phyloP scores from a whole-genome alignment of 1,284 basidiomycete genomes.

The Melampsora americana region DNA sequence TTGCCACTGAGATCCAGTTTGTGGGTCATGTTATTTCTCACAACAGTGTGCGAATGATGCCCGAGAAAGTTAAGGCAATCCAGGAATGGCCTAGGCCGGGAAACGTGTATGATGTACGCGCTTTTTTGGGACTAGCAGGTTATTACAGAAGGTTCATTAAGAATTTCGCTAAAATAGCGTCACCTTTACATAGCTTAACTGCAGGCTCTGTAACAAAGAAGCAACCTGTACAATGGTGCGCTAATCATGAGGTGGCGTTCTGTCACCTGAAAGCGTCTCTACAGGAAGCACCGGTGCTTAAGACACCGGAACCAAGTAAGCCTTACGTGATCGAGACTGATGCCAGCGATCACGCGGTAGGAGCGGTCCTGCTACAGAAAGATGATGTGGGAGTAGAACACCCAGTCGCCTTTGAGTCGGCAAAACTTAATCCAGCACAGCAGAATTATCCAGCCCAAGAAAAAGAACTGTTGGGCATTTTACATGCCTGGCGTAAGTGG shows the following conservation, averaged over 20 bases:
- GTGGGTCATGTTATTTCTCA: not conserved
- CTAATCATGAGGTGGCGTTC: not conserved
- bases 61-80: not conserved
- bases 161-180: too few relatives aligned
- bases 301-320: not conserved
- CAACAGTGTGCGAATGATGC: not conserved
- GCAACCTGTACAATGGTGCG: not conserved
- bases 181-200: too few relatives aligned
- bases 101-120: constrained; percentile 5
- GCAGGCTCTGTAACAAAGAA: constrained; percentile 7
- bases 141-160: too few relatives aligned
- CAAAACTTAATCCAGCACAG: constrained; percentile 41
- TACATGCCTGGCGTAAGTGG: constrained; percentile 45
- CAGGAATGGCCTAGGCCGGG: not conserved
- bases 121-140: constrained; percentile 26
- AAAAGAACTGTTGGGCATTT: constrained; percentile 45
- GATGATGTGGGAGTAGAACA: not conserved
- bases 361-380: constrained; percentile 41
- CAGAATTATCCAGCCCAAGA: constrained; percentile 45
- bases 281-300: not conserved
- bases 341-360: too few relatives aligned
- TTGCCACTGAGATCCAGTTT: not conserved
- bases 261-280: not conserved
- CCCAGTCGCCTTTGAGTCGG: constrained; percentile 44
- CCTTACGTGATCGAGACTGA: too few relatives aligned